Percentiles rank a stretch among this genome's conserved stretches.
These are phyloP conservation scores for Ophiosphaerella narmari DNA, from an alignment of 2,329 filamentous ascomycete genomes.

Conservation along the genomic window DNA sequence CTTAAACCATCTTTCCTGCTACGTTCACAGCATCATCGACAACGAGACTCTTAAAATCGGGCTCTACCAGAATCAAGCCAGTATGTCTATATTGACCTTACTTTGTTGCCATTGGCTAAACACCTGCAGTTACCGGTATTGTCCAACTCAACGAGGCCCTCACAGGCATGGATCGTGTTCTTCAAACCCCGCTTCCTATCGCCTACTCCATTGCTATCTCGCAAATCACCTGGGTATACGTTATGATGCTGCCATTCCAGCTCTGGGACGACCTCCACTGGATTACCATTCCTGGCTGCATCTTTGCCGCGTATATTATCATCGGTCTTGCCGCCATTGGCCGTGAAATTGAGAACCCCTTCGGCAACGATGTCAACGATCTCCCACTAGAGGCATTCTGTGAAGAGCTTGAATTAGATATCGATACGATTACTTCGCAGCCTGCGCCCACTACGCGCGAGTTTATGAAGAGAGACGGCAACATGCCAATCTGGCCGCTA, in stretches of 20 bases:
- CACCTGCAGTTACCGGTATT: slow-evolving; percentile 60
- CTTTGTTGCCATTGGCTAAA: slow-evolving; percentile 25
- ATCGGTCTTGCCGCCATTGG: slow-evolving; percentile 77
- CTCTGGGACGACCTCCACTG: slow-evolving; percentile 67
- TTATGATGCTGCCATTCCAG: slow-evolving; percentile 81
- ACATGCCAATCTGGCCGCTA: slow-evolving; percentile 64
- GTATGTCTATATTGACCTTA: slow-evolving; percentile 32
- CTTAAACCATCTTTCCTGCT: slow-evolving; percentile 70
- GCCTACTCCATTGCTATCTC: slow-evolving; percentile 84
- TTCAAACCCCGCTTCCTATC: slow-evolving; percentile 80
- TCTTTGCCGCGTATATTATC: slow-evolving; percentile 79
- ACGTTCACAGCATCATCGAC: slow-evolving; percentile 65
- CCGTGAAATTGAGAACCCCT: slow-evolving; percentile 83
- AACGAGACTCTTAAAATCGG: slow-evolving; percentile 61
- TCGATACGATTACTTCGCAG: slow-evolving; percentile 71
- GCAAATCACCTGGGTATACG: slow-evolving; percentile 86
- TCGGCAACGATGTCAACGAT: slow-evolving; percentile 83
- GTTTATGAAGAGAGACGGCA: slow-evolving; percentile 56
- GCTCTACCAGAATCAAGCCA: slow-evolving; percentile 64
- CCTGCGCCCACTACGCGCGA: slow-evolving; percentile 57
- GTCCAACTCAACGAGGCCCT: slow-evolving; percentile 72
- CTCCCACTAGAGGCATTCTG: slow-evolving; percentile 69
- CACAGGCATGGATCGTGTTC: slow-evolving; percentile 74
- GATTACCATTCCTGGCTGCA: slow-evolving; percentile 78
- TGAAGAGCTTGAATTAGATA: slow-evolving; percentile 71